These are phyloP conservation scores for Nigrograna mackinnonii DNA, from an alignment of 2,329 filamentous ascomycete genomes.

Conservation along the genomic window DNA sequence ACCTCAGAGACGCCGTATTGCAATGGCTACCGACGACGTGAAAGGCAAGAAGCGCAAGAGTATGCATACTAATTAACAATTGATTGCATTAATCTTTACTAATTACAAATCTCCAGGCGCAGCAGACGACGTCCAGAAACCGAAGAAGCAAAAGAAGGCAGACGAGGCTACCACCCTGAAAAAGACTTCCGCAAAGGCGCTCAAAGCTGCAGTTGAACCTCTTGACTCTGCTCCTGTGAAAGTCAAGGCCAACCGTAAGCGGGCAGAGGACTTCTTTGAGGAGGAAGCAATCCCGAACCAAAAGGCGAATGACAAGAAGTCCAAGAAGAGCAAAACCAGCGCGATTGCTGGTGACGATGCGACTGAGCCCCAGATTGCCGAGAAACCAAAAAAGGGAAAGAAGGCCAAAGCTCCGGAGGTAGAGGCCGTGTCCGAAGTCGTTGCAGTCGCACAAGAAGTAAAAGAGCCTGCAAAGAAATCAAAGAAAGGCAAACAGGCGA, in stretches of 20 bases:
- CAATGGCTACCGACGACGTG: constrained; percentile 57
- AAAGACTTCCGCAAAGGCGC: constrained; percentile 20
- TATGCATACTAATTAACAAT: constrained; percentile 22
- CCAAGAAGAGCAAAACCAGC: constrained; percentile 41
- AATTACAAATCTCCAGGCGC: constrained; percentile 30
- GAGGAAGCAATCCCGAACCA: constrained; percentile 23
- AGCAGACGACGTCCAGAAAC: constrained; percentile 34
- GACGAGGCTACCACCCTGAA: constrained; percentile 25
- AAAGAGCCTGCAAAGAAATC: constrained; percentile 1
- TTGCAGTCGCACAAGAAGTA: not conserved
- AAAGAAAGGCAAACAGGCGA: constrained; percentile 8
- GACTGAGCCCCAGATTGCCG: constrained; percentile 4
- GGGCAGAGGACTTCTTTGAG: constrained; percentile 39
- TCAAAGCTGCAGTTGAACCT: constrained; percentile 23
- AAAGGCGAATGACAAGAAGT: constrained; percentile 35
- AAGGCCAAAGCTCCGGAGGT: constrained; percentile 9
- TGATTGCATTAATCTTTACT: constrained; percentile 6
- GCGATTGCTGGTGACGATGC: constrained; percentile 11
- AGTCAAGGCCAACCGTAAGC: constrained; percentile 35
- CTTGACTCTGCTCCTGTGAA: constrained; percentile 19
- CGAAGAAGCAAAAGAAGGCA: constrained; percentile 44
- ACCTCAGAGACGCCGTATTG: constrained; percentile 13
- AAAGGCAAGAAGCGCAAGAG: constrained; percentile 62
- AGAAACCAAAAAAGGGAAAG: constrained; percentile 15
- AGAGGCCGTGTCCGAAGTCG: not conserved